Conservation (phyloP, 345 rosid genomes). For the Eucalyptus coolabah region DNA sequence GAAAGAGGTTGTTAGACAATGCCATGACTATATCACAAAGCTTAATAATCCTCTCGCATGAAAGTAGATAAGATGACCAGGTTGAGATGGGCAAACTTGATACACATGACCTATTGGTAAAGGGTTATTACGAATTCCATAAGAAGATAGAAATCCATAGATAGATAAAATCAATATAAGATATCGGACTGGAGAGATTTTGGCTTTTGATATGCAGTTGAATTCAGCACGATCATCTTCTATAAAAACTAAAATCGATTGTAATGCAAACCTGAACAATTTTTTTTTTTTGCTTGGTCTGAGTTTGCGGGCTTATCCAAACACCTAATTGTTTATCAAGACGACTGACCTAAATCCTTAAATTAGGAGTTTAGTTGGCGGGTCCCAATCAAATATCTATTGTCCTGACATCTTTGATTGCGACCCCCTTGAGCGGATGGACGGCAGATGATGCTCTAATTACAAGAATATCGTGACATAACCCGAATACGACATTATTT, state of each 20-base stretch:
- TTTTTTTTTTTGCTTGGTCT: not conserved
- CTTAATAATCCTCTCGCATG: not conserved
- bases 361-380: not conserved
- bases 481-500: constrained; percentile 7
- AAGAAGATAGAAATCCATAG: not conserved
- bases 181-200: not conserved
- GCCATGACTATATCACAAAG: not conserved
- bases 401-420: not conserved
- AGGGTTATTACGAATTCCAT: not conserved
- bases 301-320: not conserved
- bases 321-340: not conserved
- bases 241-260: not conserved
- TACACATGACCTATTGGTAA: not conserved
- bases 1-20: not conserved
- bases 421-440: not conserved
- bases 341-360: not conserved
- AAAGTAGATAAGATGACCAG: not conserved
- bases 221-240: not conserved
- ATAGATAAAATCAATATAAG: not conserved
- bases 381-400: not conserved
- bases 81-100: not conserved
- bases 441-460: constrained; percentile 4
- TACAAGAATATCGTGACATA: constrained; percentile 12
- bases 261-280: not conserved
- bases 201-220: not conserved